Conservation (phyloP, 352 stramenopile species). For the Pythium brassicae region DNA sequence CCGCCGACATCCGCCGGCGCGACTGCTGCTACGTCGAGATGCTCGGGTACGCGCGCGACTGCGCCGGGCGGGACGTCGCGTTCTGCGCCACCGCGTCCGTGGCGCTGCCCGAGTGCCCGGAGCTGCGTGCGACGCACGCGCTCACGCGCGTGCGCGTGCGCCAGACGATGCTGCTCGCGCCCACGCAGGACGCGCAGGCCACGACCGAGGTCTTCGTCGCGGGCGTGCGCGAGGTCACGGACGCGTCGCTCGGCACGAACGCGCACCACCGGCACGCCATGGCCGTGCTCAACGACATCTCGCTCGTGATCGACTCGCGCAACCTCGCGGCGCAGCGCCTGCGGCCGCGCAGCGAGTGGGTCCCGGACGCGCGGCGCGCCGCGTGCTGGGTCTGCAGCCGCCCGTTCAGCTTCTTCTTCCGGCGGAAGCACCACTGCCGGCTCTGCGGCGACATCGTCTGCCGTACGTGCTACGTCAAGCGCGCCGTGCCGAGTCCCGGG, state of each 20-base stretch:
- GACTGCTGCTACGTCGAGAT: conserved; percentile 51
- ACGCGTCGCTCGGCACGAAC: conserved; percentile 29
- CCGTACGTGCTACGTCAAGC: conserved; percentile 43
- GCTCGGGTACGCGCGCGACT: conserved; percentile 38
- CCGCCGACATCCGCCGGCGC: conserved; percentile 20
- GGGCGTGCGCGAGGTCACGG: conserved; percentile 25
- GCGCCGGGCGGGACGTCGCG: conserved; percentile 29
- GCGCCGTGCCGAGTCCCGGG: conserved; percentile 17
- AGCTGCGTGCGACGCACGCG: conserved; percentile 22
- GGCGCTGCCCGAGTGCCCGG: conserved; percentile 40
- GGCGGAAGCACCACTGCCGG: conserved; percentile 42
- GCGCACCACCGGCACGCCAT: conserved; percentile 42
- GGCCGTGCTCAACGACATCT: conserved; percentile 46
- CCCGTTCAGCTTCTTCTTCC: conserved; percentile 19
- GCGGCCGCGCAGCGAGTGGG: conserved; percentile 24
- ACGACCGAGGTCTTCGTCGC: conserved; percentile 49
- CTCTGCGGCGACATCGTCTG: conserved; percentile 51
- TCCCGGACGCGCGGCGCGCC: conserved; percentile 26
- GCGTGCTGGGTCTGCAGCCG: conserved; percentile 21
- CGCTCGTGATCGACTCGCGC: conserved; percentile 47
- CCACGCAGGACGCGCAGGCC: conserved; percentile 21
- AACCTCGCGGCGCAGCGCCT: conserved; percentile 42
- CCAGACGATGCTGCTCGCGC: conserved; percentile 38
- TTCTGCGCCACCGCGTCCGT: conserved; percentile 37
- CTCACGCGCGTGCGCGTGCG: conserved; percentile 37